Base-by-base conservation (phyloP, 495 filamentous ascomycete genomes). In the Trichoderma erinaceum region DNA sequence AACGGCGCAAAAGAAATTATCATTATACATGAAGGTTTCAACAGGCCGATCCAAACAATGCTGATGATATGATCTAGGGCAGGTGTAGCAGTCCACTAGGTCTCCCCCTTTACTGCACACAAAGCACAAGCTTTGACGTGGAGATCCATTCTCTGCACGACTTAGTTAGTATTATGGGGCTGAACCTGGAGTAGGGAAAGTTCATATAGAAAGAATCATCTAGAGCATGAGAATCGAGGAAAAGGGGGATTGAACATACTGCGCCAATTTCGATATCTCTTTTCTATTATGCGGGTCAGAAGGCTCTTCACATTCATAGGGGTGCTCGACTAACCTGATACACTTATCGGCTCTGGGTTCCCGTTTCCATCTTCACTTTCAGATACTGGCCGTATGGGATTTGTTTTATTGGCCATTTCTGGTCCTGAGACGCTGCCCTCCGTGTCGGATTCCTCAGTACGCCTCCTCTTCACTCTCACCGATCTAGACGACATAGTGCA, bases 251-350 rank as follows among this genome's bases (percentile, higher is more conserved):
- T 29, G 29, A 61, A 61, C 56, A 21, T 21, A 61, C 56, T 61
- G 56, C 56, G 56, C 56, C 56, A 61, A 18, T 23, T 25, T 61
- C 56, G 56, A 35, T 61, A 61, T 61, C 56, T 61, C 56, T 61
- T 61, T 32, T 27, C 56, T 61, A 32, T 16, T 12, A 16, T 15
- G 13, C 44, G 7, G 13, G 44, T n/a, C 4, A 48, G 15, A 16
- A 48, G n/a, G n/a, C 44, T 16, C 5, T 35, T 38, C 35, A 10
- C 35, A 38, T 7, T 10, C n/a, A 4, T 12, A 16, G 25, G n/a
- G 50, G 3, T 10, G 16, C 27, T 16, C 8, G 12, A 61, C 56
- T 61, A 27, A 61, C 56, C 56, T 15, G 56, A 23, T 12, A 16
- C 27, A 15, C 5, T 11, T 25, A 61, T 61, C 7, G 56, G 13